Conservation (phyloP, 305 asterid genomes). For the Fraxinus angustifolia region DNA sequence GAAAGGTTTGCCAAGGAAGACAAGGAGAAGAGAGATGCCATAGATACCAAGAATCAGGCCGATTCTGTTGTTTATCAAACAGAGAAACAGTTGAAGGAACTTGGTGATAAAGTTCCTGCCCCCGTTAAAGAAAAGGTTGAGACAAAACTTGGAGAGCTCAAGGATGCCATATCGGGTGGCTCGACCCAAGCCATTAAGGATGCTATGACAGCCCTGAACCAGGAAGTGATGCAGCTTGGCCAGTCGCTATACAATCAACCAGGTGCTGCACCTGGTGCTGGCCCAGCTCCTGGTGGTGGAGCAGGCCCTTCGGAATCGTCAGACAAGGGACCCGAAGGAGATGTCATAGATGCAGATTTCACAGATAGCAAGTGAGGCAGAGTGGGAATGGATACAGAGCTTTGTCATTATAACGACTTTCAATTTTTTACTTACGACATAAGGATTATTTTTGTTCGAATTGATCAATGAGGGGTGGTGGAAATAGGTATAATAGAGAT, state of each 20-base stretch:
- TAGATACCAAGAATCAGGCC: conserved; percentile 93
- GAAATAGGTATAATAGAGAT: conserved; percentile 7
- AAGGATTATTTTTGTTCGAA: conserved; percentile 20
- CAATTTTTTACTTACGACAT: background rate
- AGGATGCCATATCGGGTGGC: too few relatives aligned
- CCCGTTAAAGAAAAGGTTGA: too few relatives aligned
- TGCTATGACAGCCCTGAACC: too few relatives aligned
- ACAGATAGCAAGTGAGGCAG: conserved; percentile 74
- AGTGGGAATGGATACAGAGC: background rate
- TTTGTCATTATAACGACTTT: conserved; percentile 10
- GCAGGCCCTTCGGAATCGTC: too few relatives aligned
- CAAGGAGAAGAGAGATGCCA: conserved; percentile 93
- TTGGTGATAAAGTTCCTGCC: too few relatives aligned
- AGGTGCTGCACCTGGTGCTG: too few relatives aligned
- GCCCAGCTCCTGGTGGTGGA: too few relatives aligned
- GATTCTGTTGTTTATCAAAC: conserved; percentile 39
- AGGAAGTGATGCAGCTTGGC: too few relatives aligned
- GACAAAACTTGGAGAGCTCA: too few relatives aligned
- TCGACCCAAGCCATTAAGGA: too few relatives aligned
- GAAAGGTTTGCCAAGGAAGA: conserved; percentile 88
- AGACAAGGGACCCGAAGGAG: too few relatives aligned
- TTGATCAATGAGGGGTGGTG: conserved; percentile 7
- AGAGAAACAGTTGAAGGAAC: conserved; percentile 59
- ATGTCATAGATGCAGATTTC: conserved; percentile 56
- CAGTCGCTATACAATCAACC: too few relatives aligned